Evolutionary conservation across 768 basidiomycete genomes (phyloP), one percentile per base, ranked within the genome.

Genomic region (Suillus placidus): DNA sequence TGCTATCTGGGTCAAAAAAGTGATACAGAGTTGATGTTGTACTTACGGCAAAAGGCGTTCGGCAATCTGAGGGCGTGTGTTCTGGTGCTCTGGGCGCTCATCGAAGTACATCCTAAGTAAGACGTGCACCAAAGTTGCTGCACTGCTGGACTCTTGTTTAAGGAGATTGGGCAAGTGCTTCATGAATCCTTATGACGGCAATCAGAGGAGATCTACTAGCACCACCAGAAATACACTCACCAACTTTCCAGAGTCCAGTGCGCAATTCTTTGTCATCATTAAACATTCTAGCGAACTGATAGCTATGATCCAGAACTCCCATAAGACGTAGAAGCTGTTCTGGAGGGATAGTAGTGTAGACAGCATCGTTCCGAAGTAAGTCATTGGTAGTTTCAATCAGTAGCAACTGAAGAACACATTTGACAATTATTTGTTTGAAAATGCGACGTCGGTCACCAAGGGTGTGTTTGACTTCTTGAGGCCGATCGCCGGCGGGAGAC

Each of bases 351-450:
- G 91, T 94, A 55, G 82, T 85, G 80, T 99, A 99, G 55, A 99
- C 93, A 47, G 91, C 88, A 66, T 94, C 85, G 73, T 97, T 98
- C 66, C 95, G 92, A 38, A 99, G 84, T 30, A 99, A 83, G 70
- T 99, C 97, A 72, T 95, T 95, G 3, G 96, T 97, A 8, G 94
- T 99, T 80, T 99, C 97, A 68, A 99, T 99, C 43, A 99, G 85
- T 62, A 99, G 83, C 26, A 99, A 80, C 72, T 99, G 97, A 37
- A 99, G 85, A 26, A 99, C 97, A 76, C 97, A 99, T 91, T 99
- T 99, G 69, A 98, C 95, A 67, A 99, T 99, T 79, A 99, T 99
- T 77, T 99, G 97, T 75, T 95, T 93, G 88, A 99, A 99, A 63
- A 93, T 87, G 51, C 89, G 86, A 54, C 93, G 88, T 62, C 95